Evolutionary conservation across 306 rosid species (phyloP), one percentile per base, ranked within the genome.

Genomic region (Hylodesmum podocarpum): DNA sequence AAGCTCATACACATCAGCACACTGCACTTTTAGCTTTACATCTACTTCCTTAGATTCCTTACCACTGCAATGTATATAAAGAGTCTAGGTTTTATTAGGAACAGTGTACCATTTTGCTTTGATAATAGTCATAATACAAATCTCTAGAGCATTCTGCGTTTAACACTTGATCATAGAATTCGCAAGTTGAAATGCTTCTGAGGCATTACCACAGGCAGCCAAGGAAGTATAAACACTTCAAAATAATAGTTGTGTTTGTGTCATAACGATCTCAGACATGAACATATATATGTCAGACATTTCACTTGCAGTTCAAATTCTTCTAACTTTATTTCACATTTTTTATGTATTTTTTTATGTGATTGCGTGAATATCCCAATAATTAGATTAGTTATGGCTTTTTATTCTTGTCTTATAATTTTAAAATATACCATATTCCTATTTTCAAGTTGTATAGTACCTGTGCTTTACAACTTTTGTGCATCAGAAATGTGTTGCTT

Each of bases 131-230:
- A 25, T 27, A 46, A 41, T 63, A 61, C 28, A 49, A 77, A 53
- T 28, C 34, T 14, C 31, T 39, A 47, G 73, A 62, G 50, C 8
- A 31, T 54, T 43, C 5, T 3, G 39, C 3, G 19, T 59, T 81
- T 49, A 50, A 75, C 65, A 37, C 27, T 4, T 27, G 59, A 78
- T 29, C 46, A 37, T 72, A n/a, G 34, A 50, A 5, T 41, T n/a
- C 33, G 64, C 9, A 54, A 73, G 64, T 54, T 80, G 53, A 22
- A 66, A 64, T 41, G 75, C 74, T 55, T 72, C 27, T 9, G 34
- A 28, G 47, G 59, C 24, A 33, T 31, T 31, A 16, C 4, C 1
- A 33, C 68, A 73, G 16, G 61, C 50, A 21, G 8, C 46, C 16
- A 36, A 36, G 16, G 31, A 64, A 19, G 16, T 6, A 36, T 36